A percentile compares a stretch with the other conserved stretches of the same genome.
phyloP scores from a whole-genome alignment of 345 rosid genomes.

The Geranium brycei region DNA sequence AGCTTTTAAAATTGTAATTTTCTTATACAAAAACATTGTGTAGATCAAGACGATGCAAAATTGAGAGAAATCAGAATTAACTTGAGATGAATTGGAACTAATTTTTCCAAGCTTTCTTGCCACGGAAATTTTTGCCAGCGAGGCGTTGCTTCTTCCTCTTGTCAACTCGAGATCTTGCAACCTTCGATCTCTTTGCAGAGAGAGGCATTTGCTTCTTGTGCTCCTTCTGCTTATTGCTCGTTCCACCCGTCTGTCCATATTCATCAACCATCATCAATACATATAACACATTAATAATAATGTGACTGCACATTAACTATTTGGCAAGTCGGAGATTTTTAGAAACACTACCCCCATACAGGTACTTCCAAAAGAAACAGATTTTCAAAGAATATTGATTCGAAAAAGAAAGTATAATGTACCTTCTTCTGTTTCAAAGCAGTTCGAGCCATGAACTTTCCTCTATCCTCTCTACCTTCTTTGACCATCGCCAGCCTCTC shows the following conservation, averaged over 20 bases:
- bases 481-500: conserved; percentile 63
- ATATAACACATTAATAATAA: not conserved
- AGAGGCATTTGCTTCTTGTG: conserved; percentile 76
- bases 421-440: conserved; percentile 88
- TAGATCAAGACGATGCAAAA: no score
- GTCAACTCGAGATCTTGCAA: conserved; percentile 31
- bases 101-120: conserved; percentile 81
- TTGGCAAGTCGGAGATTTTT: not conserved
- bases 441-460: conserved; percentile 48
- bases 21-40: no score
- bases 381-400: not conserved
- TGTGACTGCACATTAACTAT: no score
- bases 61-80: no score
- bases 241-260: conserved; percentile 55
- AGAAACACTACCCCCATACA: not conserved
- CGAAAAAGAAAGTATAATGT: not conserved
- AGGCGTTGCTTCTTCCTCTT: conserved; percentile 33
- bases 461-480: conserved; percentile 87
- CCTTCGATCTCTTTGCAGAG: conserved; percentile 64
- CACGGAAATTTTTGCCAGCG: conserved; percentile 64
- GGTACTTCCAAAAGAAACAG: no score
- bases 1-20: no score
- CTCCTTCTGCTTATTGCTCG: conserved; percentile 74
- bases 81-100: no score
- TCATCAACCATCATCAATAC: not conserved